Base-by-base conservation (phyloP, 2,329 filamentous ascomycete genomes). In the Myriangium duriaei region DNA sequence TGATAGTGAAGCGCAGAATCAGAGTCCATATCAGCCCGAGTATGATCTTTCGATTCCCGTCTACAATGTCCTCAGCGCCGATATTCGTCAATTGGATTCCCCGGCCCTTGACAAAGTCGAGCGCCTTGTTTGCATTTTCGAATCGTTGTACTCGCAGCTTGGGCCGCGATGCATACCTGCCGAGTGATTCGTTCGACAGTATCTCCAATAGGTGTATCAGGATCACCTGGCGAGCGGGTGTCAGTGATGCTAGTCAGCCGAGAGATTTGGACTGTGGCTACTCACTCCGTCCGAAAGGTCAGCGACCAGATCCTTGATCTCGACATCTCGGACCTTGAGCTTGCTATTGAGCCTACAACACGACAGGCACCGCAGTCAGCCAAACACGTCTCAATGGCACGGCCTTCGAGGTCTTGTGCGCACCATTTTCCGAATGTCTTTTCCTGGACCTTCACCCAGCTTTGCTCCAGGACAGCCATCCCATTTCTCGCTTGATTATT, bases 361-460 rank as follows among this genome's bases (percentile, higher is more conserved):
- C 16, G 11, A 17, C 10, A 32, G 7, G 12, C 4, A 21, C 5
- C 33, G 5, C 7, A 10, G 11, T 11, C 14, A 12, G 16, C n/a
- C n/a, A n/a, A n/a, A n/a, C n/a, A n/a, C n/a, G n/a, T n/a, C n/a
- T n/a, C n/a, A n/a, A n/a, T n/a, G n/a, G n/a, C n/a, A n/a, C n/a
- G n/a, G n/a, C n/a, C n/a, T n/a, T n/a, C n/a, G n/a, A n/a, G n/a
- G n/a, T n/a, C n/a, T n/a, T n/a, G n/a, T n/a, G n/a, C 64, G 52
- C 54, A 83, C 81, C 91, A 98, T 83, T 96, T 98, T 42, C 87
- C 94, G 63, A 98, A 98, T 17, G 91, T 98, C 73, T 96, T 98
- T 62, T 96, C 81, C 68, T 96, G 88, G 63, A 94, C 86, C 56
- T 70, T 73, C 52, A 77, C 67, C 72, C 73, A 76, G 61, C 72